A percentile compares a stretch with the other conserved stretches of the same genome.
Conservation (phyloP, 2,329 filamentous ascomycete species). For the Xylaria sp. region DNA sequence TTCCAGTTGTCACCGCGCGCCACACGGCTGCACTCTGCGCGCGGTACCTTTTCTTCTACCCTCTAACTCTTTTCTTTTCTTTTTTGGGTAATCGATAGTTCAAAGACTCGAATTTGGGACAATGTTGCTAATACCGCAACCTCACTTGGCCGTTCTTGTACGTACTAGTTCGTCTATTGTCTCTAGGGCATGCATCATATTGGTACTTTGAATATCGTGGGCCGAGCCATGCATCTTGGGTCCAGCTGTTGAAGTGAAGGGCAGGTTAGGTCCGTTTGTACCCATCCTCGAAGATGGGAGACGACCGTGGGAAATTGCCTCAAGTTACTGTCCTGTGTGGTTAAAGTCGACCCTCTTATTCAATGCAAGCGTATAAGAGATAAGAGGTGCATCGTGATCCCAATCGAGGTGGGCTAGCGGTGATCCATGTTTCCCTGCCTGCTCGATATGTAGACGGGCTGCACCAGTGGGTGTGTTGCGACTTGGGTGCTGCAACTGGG, state of each 20-base stretch:
- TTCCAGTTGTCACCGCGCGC: constrained; percentile 8
- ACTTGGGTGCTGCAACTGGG: constrained; percentile 28
- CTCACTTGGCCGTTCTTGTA: constrained; percentile 12
- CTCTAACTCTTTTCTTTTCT: constrained; percentile 1
- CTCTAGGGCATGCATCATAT: background rate
- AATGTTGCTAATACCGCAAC: constrained; percentile 12
- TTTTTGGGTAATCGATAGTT: constrained; percentile 1
- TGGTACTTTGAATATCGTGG: constrained; percentile 12
- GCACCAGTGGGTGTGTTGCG: constrained; percentile 22
- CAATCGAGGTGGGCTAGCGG: constrained; percentile 20
- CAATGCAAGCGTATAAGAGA: constrained; percentile 30
- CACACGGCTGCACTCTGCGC: constrained; percentile 22
- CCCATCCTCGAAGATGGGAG: constrained; percentile 14
- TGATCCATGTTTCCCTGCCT: constrained; percentile 15
- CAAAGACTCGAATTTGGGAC: background rate
- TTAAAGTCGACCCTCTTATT: constrained; percentile 17
- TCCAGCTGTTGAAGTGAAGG: constrained; percentile 11
- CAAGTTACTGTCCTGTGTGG: constrained; percentile 16
- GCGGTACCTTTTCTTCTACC: constrained; percentile 12
- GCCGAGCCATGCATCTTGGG: background rate
- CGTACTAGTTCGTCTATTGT: constrained; percentile 13
- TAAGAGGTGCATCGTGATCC: constrained; percentile 32
- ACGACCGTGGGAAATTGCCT: constrained; percentile 4
- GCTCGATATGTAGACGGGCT: constrained; percentile 24
- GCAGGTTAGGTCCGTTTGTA: constrained; percentile 1